A percentile compares a stretch with the other conserved stretches of the same genome.
These are phyloP conservation scores for Yamadazyma paraphyllophila DNA, from an alignment of 805 yeast species.

Conservation along the genomic window DNA sequence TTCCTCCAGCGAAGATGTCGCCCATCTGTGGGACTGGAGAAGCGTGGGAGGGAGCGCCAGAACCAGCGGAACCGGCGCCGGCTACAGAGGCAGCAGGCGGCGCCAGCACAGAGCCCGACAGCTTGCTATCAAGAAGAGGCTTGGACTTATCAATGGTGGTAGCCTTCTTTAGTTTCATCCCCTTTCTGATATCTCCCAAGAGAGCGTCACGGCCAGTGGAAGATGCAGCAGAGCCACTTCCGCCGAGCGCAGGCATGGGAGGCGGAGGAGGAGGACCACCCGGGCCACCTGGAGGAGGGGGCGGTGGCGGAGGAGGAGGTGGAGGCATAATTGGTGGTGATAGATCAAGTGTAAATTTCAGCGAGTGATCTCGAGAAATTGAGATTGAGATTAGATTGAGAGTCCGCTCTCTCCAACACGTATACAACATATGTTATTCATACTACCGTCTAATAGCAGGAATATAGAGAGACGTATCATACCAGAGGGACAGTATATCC, in stretches of 20 bases:
- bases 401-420: too few species aligned
- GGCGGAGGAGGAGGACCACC: slow-evolving; percentile 28
- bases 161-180: slow-evolving; percentile 40
- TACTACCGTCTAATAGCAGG: too few species aligned
- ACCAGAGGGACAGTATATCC: too few species aligned
- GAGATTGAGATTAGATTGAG: too few species aligned
- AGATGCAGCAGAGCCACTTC: slow-evolving; percentile 15
- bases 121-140: slow-evolving; percentile 56
- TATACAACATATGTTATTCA: too few species aligned
- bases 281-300: slow-evolving; percentile 16
- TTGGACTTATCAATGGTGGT: slow-evolving; percentile 43
- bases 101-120: slow-evolving; percentile 35
- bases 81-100: slow-evolving; percentile 15
- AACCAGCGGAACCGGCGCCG: slow-evolving; percentile 12
- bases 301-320: slow-evolving; percentile 18
- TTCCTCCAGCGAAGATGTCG: slow-evolving; percentile 73
- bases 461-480: too few species aligned
- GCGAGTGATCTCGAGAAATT: too few species aligned
- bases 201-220: slow-evolving; percentile 45
- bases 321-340: slow-evolving; percentile 2
- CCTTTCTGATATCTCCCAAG: slow-evolving; percentile 78
- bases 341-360: too few species aligned
- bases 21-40: slow-evolving; percentile 52
- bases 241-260: slow-evolving; percentile 13
- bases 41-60: slow-evolving; percentile 16